phyloP scores from a whole-genome alignment of 768 basidiomycete species.

The Hypholoma fasciculare region DNA sequence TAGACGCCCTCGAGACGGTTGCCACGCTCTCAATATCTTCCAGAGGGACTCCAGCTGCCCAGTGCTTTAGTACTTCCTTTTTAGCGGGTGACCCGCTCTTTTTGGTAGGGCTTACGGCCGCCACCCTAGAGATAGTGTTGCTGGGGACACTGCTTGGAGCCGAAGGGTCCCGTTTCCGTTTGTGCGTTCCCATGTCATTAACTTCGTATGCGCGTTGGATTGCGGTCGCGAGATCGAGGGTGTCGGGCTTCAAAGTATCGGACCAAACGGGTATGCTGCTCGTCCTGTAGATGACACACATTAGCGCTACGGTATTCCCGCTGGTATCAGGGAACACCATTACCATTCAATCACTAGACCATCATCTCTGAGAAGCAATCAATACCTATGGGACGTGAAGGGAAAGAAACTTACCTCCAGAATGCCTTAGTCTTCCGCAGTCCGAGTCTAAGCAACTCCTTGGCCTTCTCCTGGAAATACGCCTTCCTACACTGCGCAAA shows the following conservation, averaged over 20 bases:
- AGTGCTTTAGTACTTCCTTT: background rate
- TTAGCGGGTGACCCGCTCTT: background rate
- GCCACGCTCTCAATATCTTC: background rate
- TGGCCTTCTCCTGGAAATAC: constrained; percentile 19
- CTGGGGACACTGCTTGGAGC: background rate
- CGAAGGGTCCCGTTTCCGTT: background rate
- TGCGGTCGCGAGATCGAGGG: constrained; percentile 12
- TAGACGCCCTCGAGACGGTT: background rate
- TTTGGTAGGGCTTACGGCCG: background rate
- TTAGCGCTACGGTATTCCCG: background rate
- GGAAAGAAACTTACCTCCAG: constrained; percentile 17
- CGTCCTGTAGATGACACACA: constrained; percentile 14
- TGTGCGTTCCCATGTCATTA: constrained; percentile 3
- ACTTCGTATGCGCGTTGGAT: constrained; percentile 11
- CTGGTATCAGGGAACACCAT: background rate
- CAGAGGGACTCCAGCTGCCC: background rate
- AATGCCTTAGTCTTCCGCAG: constrained; percentile 23
- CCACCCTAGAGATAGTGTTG: background rate
- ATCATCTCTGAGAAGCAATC: constrained; percentile 25
- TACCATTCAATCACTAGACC: constrained; percentile 37
- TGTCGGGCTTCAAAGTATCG: constrained; percentile 24
- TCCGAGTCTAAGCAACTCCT: constrained; percentile 17
- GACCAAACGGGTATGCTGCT: constrained; percentile 33
- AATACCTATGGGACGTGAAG: background rate
- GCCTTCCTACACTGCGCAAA: constrained; percentile 20